Evolutionary conservation across 495 filamentous ascomycete genomes (phyloP).

Genomic region (Cenococcum geophilum): DNA sequence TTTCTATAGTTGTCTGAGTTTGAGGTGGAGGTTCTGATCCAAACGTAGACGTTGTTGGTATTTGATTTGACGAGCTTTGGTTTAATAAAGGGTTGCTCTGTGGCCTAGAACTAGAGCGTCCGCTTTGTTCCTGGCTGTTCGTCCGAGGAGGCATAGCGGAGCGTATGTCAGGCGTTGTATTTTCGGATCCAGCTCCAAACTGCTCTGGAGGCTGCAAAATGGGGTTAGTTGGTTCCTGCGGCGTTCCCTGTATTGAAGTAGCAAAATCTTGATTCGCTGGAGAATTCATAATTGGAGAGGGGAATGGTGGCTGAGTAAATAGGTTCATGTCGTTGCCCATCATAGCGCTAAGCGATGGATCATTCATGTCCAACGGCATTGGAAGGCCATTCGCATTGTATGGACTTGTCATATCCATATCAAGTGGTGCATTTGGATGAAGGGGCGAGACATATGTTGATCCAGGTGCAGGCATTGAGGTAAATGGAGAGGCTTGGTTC

Average conservation of each 20-base stretch:
- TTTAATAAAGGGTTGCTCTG: slow-evolving; percentile 14
- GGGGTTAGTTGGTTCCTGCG: slow-evolving; percentile 13
- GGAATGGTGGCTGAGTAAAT: slow-evolving; percentile 31
- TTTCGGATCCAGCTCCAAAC: slow-evolving; percentile 10
- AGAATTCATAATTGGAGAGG: slow-evolving; percentile 31
- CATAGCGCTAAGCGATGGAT: slow-evolving; percentile 21
- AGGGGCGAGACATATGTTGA: slow-evolving; percentile 36
- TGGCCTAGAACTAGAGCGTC: slow-evolving; percentile 12
- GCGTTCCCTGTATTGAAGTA: neutral
- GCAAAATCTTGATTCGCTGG: slow-evolving; percentile 27
- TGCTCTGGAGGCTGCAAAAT: slow-evolving; percentile 16
- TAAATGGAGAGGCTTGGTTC: slow-evolving; percentile 22
- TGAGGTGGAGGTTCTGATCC: slow-evolving; percentile 2
- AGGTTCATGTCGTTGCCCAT: slow-evolving; percentile 32
- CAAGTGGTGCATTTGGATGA: slow-evolving; percentile 28
- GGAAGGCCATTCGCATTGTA: slow-evolving; percentile 26
- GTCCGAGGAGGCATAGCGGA: slow-evolving; percentile 8
- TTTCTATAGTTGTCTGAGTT: slow-evolving; percentile 13
- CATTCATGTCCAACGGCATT: slow-evolving; percentile 35
- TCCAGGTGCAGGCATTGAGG: slow-evolving; percentile 27
- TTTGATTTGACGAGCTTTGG: slow-evolving; percentile 7
- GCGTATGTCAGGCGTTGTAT: slow-evolving; percentile 12
- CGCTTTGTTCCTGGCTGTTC: slow-evolving; percentile 21
- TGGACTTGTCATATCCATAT: slow-evolving; percentile 35
- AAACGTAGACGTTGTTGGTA: slow-evolving; percentile 5